Evolutionary conservation across 2,329 filamentous ascomycete genomes (phyloP).

Genomic region (Xylariaceae sp.): DNA sequence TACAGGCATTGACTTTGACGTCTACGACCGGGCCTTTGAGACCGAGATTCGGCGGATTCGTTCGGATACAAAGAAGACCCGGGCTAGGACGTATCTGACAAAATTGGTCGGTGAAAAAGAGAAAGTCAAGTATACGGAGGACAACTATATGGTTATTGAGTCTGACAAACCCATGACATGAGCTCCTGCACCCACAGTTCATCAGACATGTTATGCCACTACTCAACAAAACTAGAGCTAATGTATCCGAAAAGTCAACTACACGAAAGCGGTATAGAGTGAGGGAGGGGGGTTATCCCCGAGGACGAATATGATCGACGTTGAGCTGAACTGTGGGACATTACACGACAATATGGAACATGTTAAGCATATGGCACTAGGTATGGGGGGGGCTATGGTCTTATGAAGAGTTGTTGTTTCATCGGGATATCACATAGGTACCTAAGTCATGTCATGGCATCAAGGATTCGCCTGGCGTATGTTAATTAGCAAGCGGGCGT

Average conservation of each 20-base stretch:
- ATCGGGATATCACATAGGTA: no score
- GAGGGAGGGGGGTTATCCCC: no score
- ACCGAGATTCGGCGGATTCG: constrained; percentile 61
- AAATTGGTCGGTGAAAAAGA: constrained; percentile 43
- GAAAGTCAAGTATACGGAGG: constrained; percentile 35
- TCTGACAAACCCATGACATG: constrained; percentile 25
- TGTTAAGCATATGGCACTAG: no score
- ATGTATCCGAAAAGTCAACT: no score
- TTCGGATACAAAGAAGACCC: constrained; percentile 32
- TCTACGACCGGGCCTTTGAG: constrained; percentile 85
- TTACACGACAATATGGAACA: no score
- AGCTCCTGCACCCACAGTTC: constrained; percentile 15
- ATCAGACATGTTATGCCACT: constrained; percentile 3
- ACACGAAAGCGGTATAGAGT: no score
- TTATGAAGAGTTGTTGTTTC: no score
- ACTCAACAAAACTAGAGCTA: no score
- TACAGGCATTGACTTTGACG: constrained; percentile 73
- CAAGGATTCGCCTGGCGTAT: neutral
- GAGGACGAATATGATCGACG: no score
- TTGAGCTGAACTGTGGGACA: no score
- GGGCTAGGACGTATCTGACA: constrained; percentile 44
- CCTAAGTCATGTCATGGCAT: neutral
- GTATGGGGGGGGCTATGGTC: no score
- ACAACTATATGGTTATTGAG: constrained; percentile 35
- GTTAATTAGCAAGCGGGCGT: neutral